Evolutionary conservation across 495 filamentous ascomycete species (phyloP).

Genomic region (Aspergillus wentii): DNA sequence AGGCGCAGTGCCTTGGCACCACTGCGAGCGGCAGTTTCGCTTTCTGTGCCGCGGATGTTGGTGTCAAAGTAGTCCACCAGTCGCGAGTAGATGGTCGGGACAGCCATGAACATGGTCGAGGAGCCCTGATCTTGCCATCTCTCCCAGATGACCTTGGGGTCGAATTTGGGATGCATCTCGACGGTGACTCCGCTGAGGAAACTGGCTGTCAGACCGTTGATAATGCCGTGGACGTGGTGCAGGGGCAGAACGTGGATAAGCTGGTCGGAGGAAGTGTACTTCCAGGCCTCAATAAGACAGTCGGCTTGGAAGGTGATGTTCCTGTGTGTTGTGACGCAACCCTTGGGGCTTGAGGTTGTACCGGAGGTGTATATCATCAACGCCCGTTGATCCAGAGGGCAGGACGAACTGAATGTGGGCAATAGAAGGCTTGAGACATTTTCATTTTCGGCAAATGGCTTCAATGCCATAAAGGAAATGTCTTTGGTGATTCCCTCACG

Average conservation of each 20-base stretch:
- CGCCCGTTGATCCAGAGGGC: conserved; percentile 27
- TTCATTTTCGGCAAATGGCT: conserved; percentile 22
- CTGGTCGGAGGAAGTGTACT: conserved; percentile 28
- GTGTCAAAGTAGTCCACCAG: conserved; percentile 42
- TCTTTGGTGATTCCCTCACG: conserved; percentile 21
- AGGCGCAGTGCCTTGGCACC: conserved; percentile 34
- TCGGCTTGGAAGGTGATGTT: conserved; percentile 40
- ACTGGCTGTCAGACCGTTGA: conserved; percentile 36
- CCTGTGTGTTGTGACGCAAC: conserved; percentile 39
- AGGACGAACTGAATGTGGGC: conserved; percentile 24
- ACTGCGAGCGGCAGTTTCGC: conserved; percentile 23
- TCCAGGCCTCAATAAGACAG: conserved; percentile 33
- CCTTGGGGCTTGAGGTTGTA: conserved; percentile 41
- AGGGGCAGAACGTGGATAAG: conserved; percentile 43
- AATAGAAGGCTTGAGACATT: conserved; percentile 12
- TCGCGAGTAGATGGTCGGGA: conserved; percentile 43
- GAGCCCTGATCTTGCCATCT: conserved; percentile 34
- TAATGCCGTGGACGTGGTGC: conserved; percentile 41
- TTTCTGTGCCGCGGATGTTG: conserved; percentile 34
- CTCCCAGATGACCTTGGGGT: conserved; percentile 37
- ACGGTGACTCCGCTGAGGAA: conserved; percentile 36
- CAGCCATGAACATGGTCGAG: conserved; percentile 42
- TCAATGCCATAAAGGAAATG: conserved; percentile 28
- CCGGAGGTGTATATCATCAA: conserved; percentile 46
- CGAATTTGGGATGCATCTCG: conserved; percentile 43